phyloP scores from a whole-genome alignment of 208 protist genomes.

The Plasmodiophora brassicae region DNA sequence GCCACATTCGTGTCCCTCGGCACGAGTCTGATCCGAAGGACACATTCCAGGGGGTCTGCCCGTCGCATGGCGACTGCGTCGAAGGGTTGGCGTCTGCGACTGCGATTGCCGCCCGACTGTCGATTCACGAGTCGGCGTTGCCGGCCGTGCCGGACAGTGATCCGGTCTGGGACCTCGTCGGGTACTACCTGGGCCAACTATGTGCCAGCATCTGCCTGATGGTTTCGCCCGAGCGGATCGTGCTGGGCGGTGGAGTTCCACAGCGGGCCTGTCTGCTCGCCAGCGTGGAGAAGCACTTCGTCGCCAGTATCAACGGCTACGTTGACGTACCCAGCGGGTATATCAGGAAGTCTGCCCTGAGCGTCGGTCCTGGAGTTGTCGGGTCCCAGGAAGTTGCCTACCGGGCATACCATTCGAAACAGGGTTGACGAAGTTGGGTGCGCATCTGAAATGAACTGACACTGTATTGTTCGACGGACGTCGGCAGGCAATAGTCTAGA shows the following conservation, averaged over 20 bases:
- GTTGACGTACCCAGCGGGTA: neutral
- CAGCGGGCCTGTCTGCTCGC: neutral
- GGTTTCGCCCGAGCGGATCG: conserved; percentile 31
- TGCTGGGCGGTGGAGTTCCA: conserved; percentile 40
- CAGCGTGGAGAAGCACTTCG: neutral
- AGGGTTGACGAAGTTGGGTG: too few species aligned
- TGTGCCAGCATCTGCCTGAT: conserved; percentile 12
- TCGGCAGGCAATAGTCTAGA: too few species aligned
- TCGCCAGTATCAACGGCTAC: neutral
- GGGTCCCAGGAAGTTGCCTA: neutral
- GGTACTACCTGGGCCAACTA: conserved; percentile 37
- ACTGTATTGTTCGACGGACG: too few species aligned
- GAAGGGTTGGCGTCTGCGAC: conserved; percentile 60
- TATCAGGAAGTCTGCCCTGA: neutral
- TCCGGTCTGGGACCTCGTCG: conserved; percentile 56
- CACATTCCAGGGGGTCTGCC: conserved; percentile 58
- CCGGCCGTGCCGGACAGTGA: conserved; percentile 54
- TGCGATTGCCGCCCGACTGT: conserved; percentile 56
- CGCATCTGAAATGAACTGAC: too few species aligned
- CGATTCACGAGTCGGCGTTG: conserved; percentile 37
- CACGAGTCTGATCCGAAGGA: conserved; percentile 47
- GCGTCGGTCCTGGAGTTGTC: neutral
- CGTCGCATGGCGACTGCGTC: conserved; percentile 64
- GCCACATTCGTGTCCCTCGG: conserved; percentile 52
- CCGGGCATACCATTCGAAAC: too few species aligned